Percentiles rank a stretch among this genome's conserved stretches.
These are phyloP conservation scores for Colletotrichum phormii DNA, from an alignment of 2,329 filamentous ascomycete species.

Conservation along the genomic window DNA sequence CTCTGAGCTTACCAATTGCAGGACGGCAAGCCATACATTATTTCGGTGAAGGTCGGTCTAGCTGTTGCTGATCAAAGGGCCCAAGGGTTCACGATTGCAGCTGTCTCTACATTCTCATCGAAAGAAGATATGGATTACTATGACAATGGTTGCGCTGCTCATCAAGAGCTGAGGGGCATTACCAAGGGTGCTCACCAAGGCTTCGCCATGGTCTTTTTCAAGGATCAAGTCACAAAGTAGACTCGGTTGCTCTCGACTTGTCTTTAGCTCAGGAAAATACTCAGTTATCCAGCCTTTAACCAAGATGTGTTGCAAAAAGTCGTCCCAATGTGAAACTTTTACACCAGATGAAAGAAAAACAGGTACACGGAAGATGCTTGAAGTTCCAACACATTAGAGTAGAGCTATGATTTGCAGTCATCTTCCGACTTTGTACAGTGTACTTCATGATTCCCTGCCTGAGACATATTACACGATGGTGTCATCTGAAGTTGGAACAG, in stretches of 20 bases:
- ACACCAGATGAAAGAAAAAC: no score
- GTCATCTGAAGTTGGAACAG: no score
- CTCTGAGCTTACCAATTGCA: conserved; percentile 41
- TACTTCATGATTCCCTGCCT: no score
- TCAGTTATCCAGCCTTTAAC: no score
- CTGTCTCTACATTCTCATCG: conserved; percentile 66
- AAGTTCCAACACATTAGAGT: no score
- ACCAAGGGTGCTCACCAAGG: conserved; percentile 47
- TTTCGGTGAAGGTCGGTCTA: conserved; percentile 59
- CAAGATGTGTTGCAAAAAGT: no score
- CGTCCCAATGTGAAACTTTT: no score
- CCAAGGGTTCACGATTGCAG: conserved; percentile 69
- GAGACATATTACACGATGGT: no score
- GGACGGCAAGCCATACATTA: conserved; percentile 72
- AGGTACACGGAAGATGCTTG: no score
- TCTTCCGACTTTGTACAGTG: no score
- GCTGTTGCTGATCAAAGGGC: conserved; percentile 65
- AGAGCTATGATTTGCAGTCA: no score
- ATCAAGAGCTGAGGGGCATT: conserved; percentile 46
- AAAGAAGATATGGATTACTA: conserved; percentile 72
- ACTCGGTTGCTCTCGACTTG: background rate
- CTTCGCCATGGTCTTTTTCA: conserved; percentile 66
- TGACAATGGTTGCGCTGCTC: conserved; percentile 57
- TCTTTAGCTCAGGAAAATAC: background rate
- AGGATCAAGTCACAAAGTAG: conserved; percentile 24